Percentiles rank a stretch among this genome's conserved stretches.
These are phyloP conservation scores for Amesomyces nigricolor DNA, from an alignment of 2,329 filamentous ascomycete genomes.

Conservation along the genomic window DNA sequence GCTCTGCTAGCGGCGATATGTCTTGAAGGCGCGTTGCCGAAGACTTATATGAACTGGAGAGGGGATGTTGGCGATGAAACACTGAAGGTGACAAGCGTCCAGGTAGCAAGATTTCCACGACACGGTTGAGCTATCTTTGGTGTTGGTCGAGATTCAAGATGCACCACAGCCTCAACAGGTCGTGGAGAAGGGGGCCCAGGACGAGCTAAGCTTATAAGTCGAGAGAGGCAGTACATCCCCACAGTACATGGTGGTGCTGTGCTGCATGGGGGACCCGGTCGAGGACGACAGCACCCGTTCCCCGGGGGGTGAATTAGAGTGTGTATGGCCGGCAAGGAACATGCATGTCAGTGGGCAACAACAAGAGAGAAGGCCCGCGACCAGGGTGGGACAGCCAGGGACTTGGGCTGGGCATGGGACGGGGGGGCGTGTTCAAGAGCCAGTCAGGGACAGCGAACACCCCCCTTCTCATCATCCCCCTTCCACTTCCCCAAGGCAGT, in stretches of 20 bases:
- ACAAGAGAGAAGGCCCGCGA: conserved; percentile 14
- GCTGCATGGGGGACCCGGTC: conserved; percentile 16
- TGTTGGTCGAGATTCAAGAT: conserved; percentile 19
- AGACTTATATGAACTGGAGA: conserved; percentile 22
- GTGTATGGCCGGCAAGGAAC: conserved; percentile 18
- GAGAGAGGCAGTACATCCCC: conserved; percentile 25
- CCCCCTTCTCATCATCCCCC: neutral
- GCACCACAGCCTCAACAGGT: conserved; percentile 26
- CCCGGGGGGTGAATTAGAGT: conserved; percentile 19
- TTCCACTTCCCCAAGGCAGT: conserved; percentile 2
- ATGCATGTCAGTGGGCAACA: conserved; percentile 22
- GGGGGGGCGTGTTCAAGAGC: conserved; percentile 4
- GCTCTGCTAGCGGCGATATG: conserved; percentile 4
- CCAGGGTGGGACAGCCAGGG: conserved; percentile 12
- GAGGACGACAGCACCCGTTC: conserved; percentile 13
- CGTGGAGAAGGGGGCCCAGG: conserved; percentile 21
- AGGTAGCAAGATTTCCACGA: conserved; percentile 25
- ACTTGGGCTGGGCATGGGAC: conserved; percentile 5
- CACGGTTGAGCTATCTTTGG: conserved; percentile 26
- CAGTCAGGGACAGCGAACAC: conserved; percentile 7
- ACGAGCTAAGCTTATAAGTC: conserved; percentile 25
- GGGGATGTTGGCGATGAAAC: conserved; percentile 12
- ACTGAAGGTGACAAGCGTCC: conserved; percentile 12
- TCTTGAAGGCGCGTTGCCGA: neutral
- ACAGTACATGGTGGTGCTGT: conserved; percentile 20